These are phyloP conservation scores for Stropharia rugosoannulata DNA, from an alignment of 768 basidiomycete genomes.

Conservation along the genomic window DNA sequence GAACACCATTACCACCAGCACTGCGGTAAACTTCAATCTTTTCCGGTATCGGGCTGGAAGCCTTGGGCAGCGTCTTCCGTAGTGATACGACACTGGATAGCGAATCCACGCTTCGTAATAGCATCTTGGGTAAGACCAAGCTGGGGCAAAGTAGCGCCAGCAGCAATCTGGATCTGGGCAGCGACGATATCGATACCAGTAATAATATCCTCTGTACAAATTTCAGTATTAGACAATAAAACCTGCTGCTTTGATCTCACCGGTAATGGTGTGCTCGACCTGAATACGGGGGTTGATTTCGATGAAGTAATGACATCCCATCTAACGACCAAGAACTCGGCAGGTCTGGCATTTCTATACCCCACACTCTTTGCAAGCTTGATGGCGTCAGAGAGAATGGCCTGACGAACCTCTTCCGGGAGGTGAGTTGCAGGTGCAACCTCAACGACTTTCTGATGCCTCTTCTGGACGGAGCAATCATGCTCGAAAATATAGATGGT, in stretches of 20 bases:
- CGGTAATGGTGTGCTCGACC: slow-evolving; percentile 99
- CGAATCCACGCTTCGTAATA: slow-evolving; percentile 93
- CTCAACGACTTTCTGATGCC: slow-evolving; percentile 99
- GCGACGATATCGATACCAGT: slow-evolving; percentile 99
- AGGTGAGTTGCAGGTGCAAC: slow-evolving; percentile 96
- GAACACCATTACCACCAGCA: slow-evolving; percentile 97
- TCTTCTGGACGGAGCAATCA: slow-evolving; percentile 96
- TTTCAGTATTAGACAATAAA: neutral
- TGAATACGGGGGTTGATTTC: slow-evolving; percentile 99
- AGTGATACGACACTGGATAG: slow-evolving; percentile 97
- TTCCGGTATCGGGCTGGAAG: slow-evolving; percentile 98
- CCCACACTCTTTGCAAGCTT: slow-evolving; percentile 91
- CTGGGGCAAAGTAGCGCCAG: slow-evolving; percentile 92
- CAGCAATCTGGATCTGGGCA: slow-evolving; percentile 99
- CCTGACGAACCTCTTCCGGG: slow-evolving; percentile 86
- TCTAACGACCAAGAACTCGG: slow-evolving; percentile 96
- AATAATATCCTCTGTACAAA: slow-evolving; percentile 85
- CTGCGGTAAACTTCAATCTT: slow-evolving; percentile 99
- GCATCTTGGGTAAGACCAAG: slow-evolving; percentile 95
- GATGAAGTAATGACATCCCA: slow-evolving; percentile 97
- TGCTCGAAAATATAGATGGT: slow-evolving; percentile 98
- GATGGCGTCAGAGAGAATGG: slow-evolving; percentile 88
- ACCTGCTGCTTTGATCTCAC: slow-evolving; percentile 39
- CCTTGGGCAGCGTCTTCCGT: slow-evolving; percentile 91
- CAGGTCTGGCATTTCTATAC: slow-evolving; percentile 96